Conservation (phyloP, 352 stramenopile species). For the Pythium monospermum region DNA sequence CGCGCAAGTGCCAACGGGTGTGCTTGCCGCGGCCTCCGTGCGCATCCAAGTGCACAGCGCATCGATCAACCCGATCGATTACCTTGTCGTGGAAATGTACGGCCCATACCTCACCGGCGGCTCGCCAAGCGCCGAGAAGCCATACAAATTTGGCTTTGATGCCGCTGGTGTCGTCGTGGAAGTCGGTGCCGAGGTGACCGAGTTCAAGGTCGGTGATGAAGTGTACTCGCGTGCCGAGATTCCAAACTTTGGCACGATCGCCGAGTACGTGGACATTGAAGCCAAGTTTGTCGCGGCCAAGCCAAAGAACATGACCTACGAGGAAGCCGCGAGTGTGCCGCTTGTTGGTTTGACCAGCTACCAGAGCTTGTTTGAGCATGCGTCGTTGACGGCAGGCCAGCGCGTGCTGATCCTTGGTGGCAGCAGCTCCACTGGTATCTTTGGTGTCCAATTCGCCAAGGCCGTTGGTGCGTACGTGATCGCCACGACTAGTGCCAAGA, state of each 20-base stretch:
- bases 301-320: slow-evolving; percentile 31
- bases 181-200: background rate
- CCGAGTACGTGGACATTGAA: slow-evolving; percentile 36
- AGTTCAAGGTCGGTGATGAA: slow-evolving; percentile 13
- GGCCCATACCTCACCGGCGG: slow-evolving; percentile 5
- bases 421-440: slow-evolving; percentile 32
- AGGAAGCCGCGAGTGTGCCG: slow-evolving; percentile 32
- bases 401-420: slow-evolving; percentile 33
- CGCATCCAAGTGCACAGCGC: slow-evolving; percentile 17
- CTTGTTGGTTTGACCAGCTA: slow-evolving; percentile 29
- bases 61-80: slow-evolving; percentile 17
- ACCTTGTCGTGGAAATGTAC: slow-evolving; percentile 9
- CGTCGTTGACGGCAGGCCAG: slow-evolving; percentile 12
- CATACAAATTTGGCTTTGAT: slow-evolving; percentile 16
- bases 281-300: slow-evolving; percentile 30
- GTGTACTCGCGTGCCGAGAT: slow-evolving; percentile 20
- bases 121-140: slow-evolving; percentile 14
- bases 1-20: background rate
- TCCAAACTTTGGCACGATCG: slow-evolving; percentile 21
- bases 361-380: slow-evolving; percentile 26
- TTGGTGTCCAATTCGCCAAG: slow-evolving; percentile 22
- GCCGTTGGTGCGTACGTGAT: slow-evolving; percentile 17
- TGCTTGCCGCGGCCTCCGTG: slow-evolving; percentile 4
- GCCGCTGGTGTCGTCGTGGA: slow-evolving; percentile 8
- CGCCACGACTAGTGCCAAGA: slow-evolving; percentile 29